Evolutionary conservation across 805 yeast genomes (phyloP), one percentile per base, ranked within the genome.

Genomic region (Wickerhamomyces mucosus): DNA sequence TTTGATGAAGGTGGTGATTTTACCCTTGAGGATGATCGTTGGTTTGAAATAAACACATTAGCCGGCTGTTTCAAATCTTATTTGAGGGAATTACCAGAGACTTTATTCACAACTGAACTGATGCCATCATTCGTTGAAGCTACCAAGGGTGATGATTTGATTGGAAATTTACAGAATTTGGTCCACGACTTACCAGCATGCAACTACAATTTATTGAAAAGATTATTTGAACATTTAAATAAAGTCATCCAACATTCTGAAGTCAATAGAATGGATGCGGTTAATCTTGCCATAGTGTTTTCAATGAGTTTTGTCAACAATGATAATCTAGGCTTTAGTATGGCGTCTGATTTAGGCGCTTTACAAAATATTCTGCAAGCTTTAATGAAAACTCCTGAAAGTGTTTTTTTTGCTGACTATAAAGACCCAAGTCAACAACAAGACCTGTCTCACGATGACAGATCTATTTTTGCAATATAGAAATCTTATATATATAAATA

Each of bases 211-310:
- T 66, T 89, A 7, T 62, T 89, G 51, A 72, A 72, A 46, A 58
- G 80, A 29, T 61, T 89, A 33, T 64, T 80, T 23, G 58, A 64
- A 26, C 97, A 88, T 58, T 66, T 88, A 59, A 64, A 69, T 41
- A 67, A 67, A 41, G 78, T 89, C 16, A 76, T 80, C 33, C 68
- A 67, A 36, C 75, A 74, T 47, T 75, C 78, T 27, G 75, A 70
- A 9, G 59, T 58, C 28, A 89, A 89, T 58, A 77, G 77, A 51
- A 89, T 89, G 97, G 83, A 79, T 34, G 73, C 94, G 3, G 77
- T 85, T 2, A 89, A 89, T 50, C 59, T 89, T 47, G 94, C 96
- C 5, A 89, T 94, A 34, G 96, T 89, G 6, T 79, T 89, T 46
- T 67, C 78, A 5, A 74, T 74, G 75, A 70, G 77, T 54, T 69